A percentile compares a stretch with the other conserved stretches of the same genome.
These are phyloP conservation scores for Colletotrichum tropicicola DNA, from an alignment of 2,329 filamentous ascomycete species.

Conservation along the genomic window DNA sequence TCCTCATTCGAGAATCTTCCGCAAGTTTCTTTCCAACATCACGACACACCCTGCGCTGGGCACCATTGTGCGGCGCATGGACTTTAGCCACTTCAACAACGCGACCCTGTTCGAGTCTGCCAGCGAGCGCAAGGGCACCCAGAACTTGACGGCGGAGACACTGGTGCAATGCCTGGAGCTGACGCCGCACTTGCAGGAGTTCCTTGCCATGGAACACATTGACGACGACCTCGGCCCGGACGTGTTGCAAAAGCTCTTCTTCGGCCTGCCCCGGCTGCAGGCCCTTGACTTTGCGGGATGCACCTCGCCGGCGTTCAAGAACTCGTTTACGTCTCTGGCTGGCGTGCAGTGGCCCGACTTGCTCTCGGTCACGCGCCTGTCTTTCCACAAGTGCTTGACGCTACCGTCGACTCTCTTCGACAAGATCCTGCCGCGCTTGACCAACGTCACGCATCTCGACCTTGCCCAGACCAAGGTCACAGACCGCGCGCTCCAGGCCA, in stretches of 20 bases:
- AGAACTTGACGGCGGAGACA: slow-evolving; percentile 79
- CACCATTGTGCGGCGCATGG: slow-evolving; percentile 79
- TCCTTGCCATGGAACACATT: slow-evolving; percentile 82
- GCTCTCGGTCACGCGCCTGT: slow-evolving; percentile 72
- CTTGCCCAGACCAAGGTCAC: slow-evolving; percentile 82
- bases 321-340: slow-evolving; percentile 67
- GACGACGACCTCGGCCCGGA: slow-evolving; percentile 77
- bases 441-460: slow-evolving; percentile 78
- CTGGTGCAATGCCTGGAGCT: slow-evolving; percentile 76
- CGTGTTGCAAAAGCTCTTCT: slow-evolving; percentile 77
- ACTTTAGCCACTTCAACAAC: slow-evolving; percentile 89
- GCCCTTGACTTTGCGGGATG: slow-evolving; percentile 83
- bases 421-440: slow-evolving; percentile 74
- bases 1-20: slow-evolving; percentile 84
- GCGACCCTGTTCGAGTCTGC: slow-evolving; percentile 79
- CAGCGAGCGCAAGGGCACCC: slow-evolving; percentile 77
- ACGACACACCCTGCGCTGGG: slow-evolving; percentile 73
- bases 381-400: slow-evolving; percentile 81
- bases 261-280: slow-evolving; percentile 68
- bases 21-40: slow-evolving; percentile 80
- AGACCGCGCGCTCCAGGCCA: slow-evolving; percentile 73
- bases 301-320: slow-evolving; percentile 73
- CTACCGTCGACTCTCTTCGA: slow-evolving; percentile 75
- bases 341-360: slow-evolving; percentile 59
- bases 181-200: slow-evolving; percentile 79